Conservation (phyloP, 768 basidiomycete genomes). For the Mycena filopes region DNA sequence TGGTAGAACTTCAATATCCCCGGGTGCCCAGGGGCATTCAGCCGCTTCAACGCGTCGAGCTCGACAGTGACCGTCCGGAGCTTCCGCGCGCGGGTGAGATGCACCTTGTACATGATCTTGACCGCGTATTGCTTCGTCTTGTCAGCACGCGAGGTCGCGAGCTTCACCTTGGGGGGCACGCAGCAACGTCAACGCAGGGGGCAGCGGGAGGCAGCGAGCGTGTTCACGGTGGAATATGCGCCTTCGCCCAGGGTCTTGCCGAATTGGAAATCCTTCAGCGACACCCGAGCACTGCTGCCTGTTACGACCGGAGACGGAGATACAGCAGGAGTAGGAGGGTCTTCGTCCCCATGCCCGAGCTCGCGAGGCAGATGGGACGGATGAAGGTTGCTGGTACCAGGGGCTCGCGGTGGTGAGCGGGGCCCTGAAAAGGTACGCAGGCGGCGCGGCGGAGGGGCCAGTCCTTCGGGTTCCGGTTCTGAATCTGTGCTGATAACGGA, state of each 20-base stretch:
- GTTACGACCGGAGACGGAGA: too few species aligned
- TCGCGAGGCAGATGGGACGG: too few species aligned
- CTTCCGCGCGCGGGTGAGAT: neutral
- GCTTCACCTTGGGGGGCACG: neutral
- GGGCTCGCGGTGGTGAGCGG: neutral
- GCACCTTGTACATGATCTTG: neutral
- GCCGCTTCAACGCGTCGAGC: constrained; percentile 58
- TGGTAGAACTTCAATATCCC: constrained; percentile 83
- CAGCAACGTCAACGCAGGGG: neutral
- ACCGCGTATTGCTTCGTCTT: neutral
- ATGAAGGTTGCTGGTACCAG: neutral
- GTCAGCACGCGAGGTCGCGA: neutral
- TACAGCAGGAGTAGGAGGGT: too few species aligned
- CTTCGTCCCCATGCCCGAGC: too few species aligned
- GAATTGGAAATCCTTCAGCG: neutral
- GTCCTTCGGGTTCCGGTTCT: neutral
- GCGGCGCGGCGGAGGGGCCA: neutral
- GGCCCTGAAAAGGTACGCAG: neutral
- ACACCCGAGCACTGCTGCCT: neutral
- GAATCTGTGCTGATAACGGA: neutral
- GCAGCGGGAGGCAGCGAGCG: neutral
- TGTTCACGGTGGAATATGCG: neutral
- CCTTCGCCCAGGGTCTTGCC: constrained; percentile 3
- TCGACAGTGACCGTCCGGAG: neutral
- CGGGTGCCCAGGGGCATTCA: constrained; percentile 70